Base-by-base conservation (phyloP, 2,329 filamentous ascomycete genomes). In the Fusarium nelsonii region DNA sequence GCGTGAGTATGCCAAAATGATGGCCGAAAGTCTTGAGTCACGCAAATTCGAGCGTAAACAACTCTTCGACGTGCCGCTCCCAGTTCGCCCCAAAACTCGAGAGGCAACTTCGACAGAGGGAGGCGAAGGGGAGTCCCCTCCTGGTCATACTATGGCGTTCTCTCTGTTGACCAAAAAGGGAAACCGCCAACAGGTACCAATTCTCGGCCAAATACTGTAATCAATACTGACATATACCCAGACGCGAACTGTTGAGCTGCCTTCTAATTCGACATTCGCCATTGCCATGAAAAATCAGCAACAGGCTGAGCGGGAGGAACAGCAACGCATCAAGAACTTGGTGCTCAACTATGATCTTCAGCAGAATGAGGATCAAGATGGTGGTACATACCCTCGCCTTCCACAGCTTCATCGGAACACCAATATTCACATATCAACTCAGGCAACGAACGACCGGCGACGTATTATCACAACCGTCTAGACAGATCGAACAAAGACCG, bases 291-390 rank as follows among this genome's bases (percentile, higher is more conserved):
- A 93, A 78, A 94, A 88, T 64, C 94, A 98, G 81, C 94, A 97
- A 78, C 92, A 97, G 80, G 95, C 94, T 4, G 95, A 98, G 78
- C 91, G 92, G 54, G 96, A 97, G 77, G 97, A 99, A 79, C 95
- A 99, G 79, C 94, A 97, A 79, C 92, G 96, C 67, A 99, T 99
- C 88, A 99, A 99, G 84, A 97, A 93, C 75, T 85, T 99, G 45
- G 96, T 99, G 55, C 84, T 99, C 73, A 98, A 97, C 80, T 97
- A 97, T 77, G 96, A 99, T 81, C 88, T 97, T 77, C 90, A 93
- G 52, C 94, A 97, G 75, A 90, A 84, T 72, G 92, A 97, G 76
- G 90, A 94, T 69, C 82, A 85, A 75, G 92, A 96, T 83, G 91
- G 93, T 97, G 87, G 71, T 74, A 74, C 69, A 67, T 58, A 70